Percentiles rank a stretch among this genome's conserved stretches.
phyloP scores from a whole-genome alignment of 352 stramenopile genomes.

The Pythium plurisporium region DNA sequence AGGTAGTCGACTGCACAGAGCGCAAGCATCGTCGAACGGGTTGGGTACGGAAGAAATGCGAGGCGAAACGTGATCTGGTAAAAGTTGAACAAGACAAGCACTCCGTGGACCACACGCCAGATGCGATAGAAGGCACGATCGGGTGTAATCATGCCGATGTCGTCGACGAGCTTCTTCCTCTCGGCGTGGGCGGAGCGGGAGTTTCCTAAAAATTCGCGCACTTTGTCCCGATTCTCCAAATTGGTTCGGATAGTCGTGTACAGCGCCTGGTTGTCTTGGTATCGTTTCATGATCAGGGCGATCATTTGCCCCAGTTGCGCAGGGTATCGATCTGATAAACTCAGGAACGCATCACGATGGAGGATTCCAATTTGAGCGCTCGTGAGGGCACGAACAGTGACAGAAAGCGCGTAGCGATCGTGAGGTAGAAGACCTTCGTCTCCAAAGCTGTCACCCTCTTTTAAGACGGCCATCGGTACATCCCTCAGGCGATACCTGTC shows the following conservation, averaged over 20 bases:
- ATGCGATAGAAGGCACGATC: neutral
- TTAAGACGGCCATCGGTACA: slow-evolving; percentile 38
- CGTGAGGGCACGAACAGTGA: slow-evolving; percentile 9
- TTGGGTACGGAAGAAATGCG: slow-evolving; percentile 18
- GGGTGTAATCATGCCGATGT: slow-evolving; percentile 8
- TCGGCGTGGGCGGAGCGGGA: slow-evolving; percentile 4
- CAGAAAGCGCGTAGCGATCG: slow-evolving; percentile 5
- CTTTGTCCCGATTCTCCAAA: neutral
- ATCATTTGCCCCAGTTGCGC: slow-evolving; percentile 10
- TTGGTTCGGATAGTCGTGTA: slow-evolving; percentile 12
- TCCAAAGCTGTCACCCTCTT: slow-evolving; percentile 53
- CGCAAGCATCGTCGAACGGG: neutral
- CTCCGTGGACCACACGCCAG: slow-evolving; percentile 41
- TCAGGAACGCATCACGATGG: slow-evolving; percentile 3
- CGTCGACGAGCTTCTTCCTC: neutral
- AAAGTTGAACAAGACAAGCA: slow-evolving; percentile 38
- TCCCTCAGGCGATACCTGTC: neutral
- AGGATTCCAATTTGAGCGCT: slow-evolving; percentile 13
- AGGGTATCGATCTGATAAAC: slow-evolving; percentile 3
- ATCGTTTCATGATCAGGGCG: slow-evolving; percentile 4
- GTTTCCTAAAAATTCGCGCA: slow-evolving; percentile 6
- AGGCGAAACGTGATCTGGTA: slow-evolving; percentile 31
- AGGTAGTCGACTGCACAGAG: slow-evolving; percentile 20
- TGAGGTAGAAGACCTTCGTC: slow-evolving; percentile 35
- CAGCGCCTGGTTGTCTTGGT: slow-evolving; percentile 2